Evolutionary conservation across 768 basidiomycete genomes (phyloP).

Genomic region (Podaxis sp.): DNA sequence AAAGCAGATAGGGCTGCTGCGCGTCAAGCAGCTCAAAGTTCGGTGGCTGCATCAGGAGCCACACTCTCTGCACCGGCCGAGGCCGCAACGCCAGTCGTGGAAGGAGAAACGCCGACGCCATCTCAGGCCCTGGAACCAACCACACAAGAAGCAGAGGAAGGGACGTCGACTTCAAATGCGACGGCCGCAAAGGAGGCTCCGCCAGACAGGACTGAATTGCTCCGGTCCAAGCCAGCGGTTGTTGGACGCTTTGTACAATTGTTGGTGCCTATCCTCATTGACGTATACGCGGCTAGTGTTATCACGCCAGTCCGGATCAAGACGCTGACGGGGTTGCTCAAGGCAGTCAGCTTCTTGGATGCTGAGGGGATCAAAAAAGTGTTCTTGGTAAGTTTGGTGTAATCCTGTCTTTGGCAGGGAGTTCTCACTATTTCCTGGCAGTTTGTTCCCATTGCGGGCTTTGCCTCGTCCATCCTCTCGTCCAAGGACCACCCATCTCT

Average conservation of each 20-base stretch:
- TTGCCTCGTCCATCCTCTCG: constrained; percentile 91
- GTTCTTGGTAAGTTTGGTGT: constrained; percentile 58
- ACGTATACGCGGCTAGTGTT: constrained; percentile 99
- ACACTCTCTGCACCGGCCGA: constrained; percentile 24
- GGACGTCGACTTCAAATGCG: constrained; percentile 22
- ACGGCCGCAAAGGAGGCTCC: constrained; percentile 32
- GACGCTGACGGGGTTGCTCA: constrained; percentile 83
- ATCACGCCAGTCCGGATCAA: constrained; percentile 84
- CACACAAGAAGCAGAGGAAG: constrained; percentile 41
- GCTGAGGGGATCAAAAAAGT: constrained; percentile 70
- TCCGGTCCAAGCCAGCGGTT: constrained; percentile 71
- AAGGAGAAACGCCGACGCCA: constrained; percentile 28
- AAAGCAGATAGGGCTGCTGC: constrained; percentile 79
- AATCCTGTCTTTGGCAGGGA: neutral
- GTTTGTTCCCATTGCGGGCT: constrained; percentile 94
- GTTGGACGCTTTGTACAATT: constrained; percentile 85
- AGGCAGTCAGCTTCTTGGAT: constrained; percentile 88
- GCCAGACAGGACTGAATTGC: constrained; percentile 68
- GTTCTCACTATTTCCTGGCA: constrained; percentile 29
- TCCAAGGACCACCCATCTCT: constrained; percentile 87
- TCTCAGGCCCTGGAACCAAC: constrained; percentile 25
- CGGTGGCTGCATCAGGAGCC: constrained; percentile 19
- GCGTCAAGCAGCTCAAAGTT: constrained; percentile 47
- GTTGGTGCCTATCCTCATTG: constrained; percentile 90
- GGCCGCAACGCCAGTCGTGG: constrained; percentile 25